Percentiles rank a stretch among this genome's conserved stretches.
Conservation (phyloP, 2,329 filamentous ascomycete species). For the Aspergillus carbonarius region DNA sequence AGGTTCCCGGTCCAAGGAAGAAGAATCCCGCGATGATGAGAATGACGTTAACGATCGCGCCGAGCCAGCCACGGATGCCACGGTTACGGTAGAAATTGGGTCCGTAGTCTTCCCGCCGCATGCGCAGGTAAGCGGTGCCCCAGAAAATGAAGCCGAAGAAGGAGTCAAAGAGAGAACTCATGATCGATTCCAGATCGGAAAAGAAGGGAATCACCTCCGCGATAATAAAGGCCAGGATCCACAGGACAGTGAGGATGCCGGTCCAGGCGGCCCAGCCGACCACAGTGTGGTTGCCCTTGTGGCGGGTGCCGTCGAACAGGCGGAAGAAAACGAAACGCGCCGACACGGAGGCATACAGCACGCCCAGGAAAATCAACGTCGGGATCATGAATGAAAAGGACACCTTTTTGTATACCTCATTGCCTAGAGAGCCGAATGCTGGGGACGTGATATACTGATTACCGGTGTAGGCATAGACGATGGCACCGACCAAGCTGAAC, state of each 20-base stretch:
- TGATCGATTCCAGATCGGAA: constrained; percentile 61
- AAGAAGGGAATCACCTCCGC: constrained; percentile 94
- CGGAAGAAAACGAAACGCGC: constrained; percentile 92
- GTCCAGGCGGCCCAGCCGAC: constrained; percentile 79
- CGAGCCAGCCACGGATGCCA: constrained; percentile 45
- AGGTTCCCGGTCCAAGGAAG: constrained; percentile 80
- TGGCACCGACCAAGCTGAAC: constrained; percentile 76
- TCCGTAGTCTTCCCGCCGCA: constrained; percentile 43
- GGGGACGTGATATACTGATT: constrained; percentile 86
- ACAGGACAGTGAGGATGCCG: constrained; percentile 63
- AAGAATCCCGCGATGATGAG: constrained; percentile 76
- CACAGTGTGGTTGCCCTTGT: constrained; percentile 77
- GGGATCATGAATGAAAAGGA: constrained; percentile 95
- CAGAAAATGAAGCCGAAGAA: constrained; percentile 84
- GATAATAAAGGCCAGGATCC: constrained; percentile 89
- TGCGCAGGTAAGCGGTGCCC: constrained; percentile 48
- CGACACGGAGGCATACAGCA: constrained; percentile 86
- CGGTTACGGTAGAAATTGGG: constrained; percentile 41
- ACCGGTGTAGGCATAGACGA: constrained; percentile 85
- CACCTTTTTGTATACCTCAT: constrained; percentile 76
- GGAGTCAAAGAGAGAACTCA: constrained; percentile 78
- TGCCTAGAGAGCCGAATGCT: constrained; percentile 79
- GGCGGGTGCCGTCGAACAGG: constrained; percentile 73
- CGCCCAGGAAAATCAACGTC: constrained; percentile 87
- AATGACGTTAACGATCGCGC: constrained; percentile 62